Evolutionary conservation across 345 rosid species (phyloP).

Genomic region (Erysimum cheiranthoides): DNA sequence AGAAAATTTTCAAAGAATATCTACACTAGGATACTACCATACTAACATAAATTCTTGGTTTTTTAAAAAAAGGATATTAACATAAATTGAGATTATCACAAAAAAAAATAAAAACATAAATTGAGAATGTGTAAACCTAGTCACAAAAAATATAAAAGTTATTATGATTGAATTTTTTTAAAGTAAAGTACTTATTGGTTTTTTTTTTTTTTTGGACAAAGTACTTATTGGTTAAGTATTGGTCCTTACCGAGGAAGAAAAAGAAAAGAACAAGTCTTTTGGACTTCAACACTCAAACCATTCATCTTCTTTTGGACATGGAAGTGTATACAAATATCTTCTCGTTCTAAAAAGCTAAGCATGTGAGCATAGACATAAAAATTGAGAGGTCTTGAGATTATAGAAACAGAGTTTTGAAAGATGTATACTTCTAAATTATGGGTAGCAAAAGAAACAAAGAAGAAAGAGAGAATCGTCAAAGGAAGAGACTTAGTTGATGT

Average conservation of each 20-base stretch:
- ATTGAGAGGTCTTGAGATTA: constrained; percentile 4
- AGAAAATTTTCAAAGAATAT: background rate
- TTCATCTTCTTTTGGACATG: background rate
- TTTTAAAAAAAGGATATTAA: background rate
- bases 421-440: constrained; percentile 24
- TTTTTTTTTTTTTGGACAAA: too few relatives aligned
- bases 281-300: constrained; percentile 27
- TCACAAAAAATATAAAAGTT: background rate
- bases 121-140: background rate
- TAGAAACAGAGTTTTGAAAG: background rate
- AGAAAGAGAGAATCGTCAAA: constrained; percentile 18
- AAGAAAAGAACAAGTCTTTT: background rate
- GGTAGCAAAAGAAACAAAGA: constrained; percentile 16
- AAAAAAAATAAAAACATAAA: background rate
- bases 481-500: constrained; percentile 39
- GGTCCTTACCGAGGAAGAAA: background rate
- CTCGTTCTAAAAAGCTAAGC: background rate
- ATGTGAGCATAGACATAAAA: background rate
- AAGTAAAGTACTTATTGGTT: constrained; percentile 3
- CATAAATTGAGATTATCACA: background rate
- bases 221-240: background rate
- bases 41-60: background rate
- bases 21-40: background rate
- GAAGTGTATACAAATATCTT: background rate
- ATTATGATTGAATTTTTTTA: background rate